phyloP scores from a whole-genome alignment of 306 rosid genomes.

The Glycine soja region DNA sequence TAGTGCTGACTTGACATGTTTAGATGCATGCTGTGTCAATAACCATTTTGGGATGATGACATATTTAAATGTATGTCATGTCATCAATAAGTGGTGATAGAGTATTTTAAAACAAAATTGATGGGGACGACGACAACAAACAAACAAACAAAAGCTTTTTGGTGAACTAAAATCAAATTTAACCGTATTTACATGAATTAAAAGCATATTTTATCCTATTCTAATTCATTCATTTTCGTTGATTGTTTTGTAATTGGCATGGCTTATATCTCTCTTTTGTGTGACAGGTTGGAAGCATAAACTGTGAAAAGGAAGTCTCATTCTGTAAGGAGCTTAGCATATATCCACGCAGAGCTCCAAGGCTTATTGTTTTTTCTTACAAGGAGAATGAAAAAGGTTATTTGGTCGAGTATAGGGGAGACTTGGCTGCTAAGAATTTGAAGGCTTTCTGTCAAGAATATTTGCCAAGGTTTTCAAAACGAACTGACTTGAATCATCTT shows the following conservation, averaged over 20 bases:
- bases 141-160: too few species aligned
- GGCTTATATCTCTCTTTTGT: slow-evolving; percentile 45
- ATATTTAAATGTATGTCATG: too few species aligned
- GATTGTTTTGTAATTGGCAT: slow-evolving; percentile 21
- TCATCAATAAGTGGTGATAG: too few species aligned
- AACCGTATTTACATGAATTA: too few species aligned
- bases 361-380: slow-evolving; percentile 79
- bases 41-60: too few species aligned
- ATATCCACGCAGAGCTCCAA: slow-evolving; percentile 66
- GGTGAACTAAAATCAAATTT: too few species aligned
- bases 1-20: too few species aligned
- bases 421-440: slow-evolving; percentile 67
- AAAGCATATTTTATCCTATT: too few species aligned
- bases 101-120: too few species aligned
- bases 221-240: too few species aligned
- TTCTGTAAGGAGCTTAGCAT: slow-evolving; percentile 75
- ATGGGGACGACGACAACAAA: too few species aligned
- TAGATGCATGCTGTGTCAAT: too few species aligned
- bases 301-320: slow-evolving; percentile 80
- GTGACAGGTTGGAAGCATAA: slow-evolving; percentile 79
- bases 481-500: slow-evolving; percentile 58
- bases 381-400: slow-evolving; percentile 69
- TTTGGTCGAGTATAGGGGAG: slow-evolving; percentile 72
- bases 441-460: slow-evolving; percentile 77
- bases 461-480: slow-evolving; percentile 80